A percentile compares a stretch with the other conserved stretches of the same genome.
Evolutionary conservation across 768 basidiomycete species (phyloP).

Genomic region (Macrocybe gigantea): DNA sequence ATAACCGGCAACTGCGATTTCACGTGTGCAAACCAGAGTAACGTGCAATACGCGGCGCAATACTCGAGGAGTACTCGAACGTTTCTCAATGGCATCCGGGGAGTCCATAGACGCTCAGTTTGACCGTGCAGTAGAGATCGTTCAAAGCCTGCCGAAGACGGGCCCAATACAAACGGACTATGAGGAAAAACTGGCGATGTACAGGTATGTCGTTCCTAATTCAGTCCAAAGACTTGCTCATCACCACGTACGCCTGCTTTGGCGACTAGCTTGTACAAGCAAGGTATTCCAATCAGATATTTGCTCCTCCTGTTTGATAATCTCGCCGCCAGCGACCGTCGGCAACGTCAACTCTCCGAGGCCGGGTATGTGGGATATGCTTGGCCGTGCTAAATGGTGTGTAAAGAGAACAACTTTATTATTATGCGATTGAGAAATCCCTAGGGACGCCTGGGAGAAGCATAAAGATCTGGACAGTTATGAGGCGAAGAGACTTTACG

Average conservation of each 20-base stretch:
- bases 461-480: constrained; percentile 73
- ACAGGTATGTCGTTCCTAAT: constrained; percentile 49
- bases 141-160: constrained; percentile 87
- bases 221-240: constrained; percentile 3
- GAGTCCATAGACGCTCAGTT: constrained; percentile 81
- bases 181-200: constrained; percentile 92
- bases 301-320: constrained; percentile 6
- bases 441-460: constrained; percentile 94
- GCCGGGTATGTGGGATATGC: constrained; percentile 86
- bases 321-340: constrained; percentile 62
- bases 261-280: constrained; percentile 27
- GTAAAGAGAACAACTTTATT: constrained; percentile 11
- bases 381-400: constrained; percentile 91
- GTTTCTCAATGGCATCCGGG: constrained; percentile 48
- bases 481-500: constrained; percentile 88
- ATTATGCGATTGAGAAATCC: constrained; percentile 4
- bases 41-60: too few relatives aligned
- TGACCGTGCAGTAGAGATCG: constrained; percentile 90
- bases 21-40: too few relatives aligned
- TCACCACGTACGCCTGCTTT: too few relatives aligned
- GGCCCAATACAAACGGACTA: constrained; percentile 95
- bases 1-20: too few relatives aligned
- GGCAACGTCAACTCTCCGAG: constrained; percentile 78
- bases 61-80: too few relatives aligned
- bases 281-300: constrained; percentile 86